phyloP scores from a whole-genome alignment of 257 asterid species.

The Solanum gandarillasii region DNA sequence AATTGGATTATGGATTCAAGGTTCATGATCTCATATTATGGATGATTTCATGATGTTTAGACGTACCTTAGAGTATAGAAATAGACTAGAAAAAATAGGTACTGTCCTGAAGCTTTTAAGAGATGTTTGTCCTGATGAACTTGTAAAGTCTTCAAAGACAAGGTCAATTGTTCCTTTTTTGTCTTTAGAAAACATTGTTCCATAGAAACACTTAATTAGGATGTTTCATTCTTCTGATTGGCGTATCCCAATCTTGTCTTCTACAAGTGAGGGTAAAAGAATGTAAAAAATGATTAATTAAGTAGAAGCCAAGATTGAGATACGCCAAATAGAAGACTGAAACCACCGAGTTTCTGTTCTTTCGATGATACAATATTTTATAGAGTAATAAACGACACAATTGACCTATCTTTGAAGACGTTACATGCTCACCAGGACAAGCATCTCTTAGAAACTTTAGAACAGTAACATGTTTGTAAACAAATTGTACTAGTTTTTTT shows the following conservation, averaged over 20 bases:
- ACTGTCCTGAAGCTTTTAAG: constrained; percentile 10
- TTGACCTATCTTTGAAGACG: not conserved
- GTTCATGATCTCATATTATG: no score
- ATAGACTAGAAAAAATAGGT: not conserved
- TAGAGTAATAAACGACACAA: constrained; percentile 3
- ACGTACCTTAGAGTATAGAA: no score
- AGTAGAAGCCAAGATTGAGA: constrained; percentile 4
- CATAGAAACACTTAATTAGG: constrained; percentile 8
- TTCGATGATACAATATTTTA: constrained; percentile 35
- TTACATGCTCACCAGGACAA: constrained; percentile 8
- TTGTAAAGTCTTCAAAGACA: constrained; percentile 16
- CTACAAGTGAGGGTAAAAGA: constrained; percentile 16
- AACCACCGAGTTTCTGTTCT: constrained; percentile 15
- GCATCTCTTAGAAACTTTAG: constrained; percentile 13
- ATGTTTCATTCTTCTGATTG: constrained; percentile 21
- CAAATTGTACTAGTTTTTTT: constrained; percentile 25
- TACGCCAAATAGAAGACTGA: constrained; percentile 13
- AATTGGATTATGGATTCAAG: no score
- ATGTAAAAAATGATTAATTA: not conserved
- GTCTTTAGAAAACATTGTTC: constrained; percentile 35
- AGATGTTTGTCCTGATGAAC: constrained; percentile 6
- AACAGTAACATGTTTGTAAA: constrained; percentile 13
- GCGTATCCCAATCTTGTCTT: constrained; percentile 1
- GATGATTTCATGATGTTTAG: no score
- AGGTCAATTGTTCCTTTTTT: constrained; percentile 14